Conservation (phyloP, 352 stramenopile genomes). For the Globisporangium paddicum region DNA sequence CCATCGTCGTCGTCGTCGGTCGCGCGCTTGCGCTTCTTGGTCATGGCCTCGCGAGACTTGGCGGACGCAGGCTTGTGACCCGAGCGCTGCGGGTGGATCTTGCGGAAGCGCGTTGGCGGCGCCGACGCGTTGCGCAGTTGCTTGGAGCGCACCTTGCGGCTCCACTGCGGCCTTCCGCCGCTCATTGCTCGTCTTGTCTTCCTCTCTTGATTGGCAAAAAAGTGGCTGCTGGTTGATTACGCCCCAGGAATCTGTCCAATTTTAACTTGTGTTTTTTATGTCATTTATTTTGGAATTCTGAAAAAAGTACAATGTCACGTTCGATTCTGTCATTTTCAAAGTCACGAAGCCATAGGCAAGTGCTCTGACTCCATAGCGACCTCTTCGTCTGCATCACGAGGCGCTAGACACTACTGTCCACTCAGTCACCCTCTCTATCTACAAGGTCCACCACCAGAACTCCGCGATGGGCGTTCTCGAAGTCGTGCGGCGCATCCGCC, state of each 20-base stretch:
- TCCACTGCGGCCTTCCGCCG: conserved; percentile 4
- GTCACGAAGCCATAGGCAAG: no score
- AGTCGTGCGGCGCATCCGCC: conserved; percentile 36
- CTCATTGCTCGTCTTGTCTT: conserved; percentile 1
- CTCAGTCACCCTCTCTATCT: neutral
- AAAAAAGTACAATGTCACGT: no score
- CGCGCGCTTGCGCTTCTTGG: conserved; percentile 7
- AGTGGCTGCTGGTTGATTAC: neutral
- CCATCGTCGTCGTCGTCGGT: conserved; percentile 4
- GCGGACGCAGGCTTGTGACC: neutral
- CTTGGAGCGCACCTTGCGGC: conserved; percentile 7
- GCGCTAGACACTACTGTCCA: neutral
- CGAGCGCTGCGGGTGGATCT: conserved; percentile 8
- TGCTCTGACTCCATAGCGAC: neutral
- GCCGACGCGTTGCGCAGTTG: conserved; percentile 1
- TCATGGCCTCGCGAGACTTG: neutral
- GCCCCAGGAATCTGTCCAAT: no score
- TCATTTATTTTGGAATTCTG: no score
- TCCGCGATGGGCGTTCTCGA: conserved; percentile 27
- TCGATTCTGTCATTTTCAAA: no score
- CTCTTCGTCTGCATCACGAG: neutral
- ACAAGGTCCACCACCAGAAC: neutral
- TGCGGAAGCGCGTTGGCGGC: conserved; percentile 1
- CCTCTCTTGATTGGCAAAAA: neutral
- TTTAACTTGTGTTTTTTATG: no score